Conservation (phyloP, 495 filamentous ascomycete genomes). For the Daldinia childiae region DNA sequence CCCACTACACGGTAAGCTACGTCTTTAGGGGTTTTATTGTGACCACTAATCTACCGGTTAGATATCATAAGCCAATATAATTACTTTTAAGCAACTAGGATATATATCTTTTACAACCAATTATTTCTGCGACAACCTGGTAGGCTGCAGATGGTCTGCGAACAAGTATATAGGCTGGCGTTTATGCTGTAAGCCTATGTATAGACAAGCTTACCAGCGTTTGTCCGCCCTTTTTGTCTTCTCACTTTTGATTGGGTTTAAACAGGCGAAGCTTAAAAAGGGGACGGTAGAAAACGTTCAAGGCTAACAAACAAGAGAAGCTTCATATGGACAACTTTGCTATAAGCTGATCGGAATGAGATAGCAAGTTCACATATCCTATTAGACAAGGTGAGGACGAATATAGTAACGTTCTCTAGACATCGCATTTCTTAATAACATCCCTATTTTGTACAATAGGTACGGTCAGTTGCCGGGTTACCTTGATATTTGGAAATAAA, state of each 20-base stretch:
- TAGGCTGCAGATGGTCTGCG: constrained; percentile 3
- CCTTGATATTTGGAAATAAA: constrained; percentile 1
- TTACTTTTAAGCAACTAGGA: constrained; percentile 9
- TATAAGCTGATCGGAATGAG: constrained; percentile 12
- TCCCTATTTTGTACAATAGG: constrained; percentile 13
- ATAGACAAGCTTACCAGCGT: neutral
- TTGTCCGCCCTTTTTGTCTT: neutral
- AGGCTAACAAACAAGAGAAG: neutral
- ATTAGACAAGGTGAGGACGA: constrained; percentile 2
- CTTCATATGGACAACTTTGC: neutral
- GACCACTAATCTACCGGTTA: constrained; percentile 40
- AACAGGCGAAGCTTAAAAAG: neutral
- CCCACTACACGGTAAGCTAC: constrained; percentile 16
- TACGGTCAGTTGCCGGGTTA: neutral
- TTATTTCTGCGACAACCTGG: constrained; percentile 14
- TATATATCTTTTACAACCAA: constrained; percentile 18
- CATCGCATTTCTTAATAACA: constrained; percentile 30
- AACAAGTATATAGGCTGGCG: constrained; percentile 1
- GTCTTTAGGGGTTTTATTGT: constrained; percentile 28
- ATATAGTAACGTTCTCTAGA: constrained; percentile 15
- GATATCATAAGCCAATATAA: constrained; percentile 23
- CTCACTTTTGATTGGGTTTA: neutral
- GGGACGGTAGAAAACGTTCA: neutral
- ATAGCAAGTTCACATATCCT: neutral
- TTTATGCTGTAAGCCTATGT: constrained; percentile 3